Conservation (phyloP, 2,329 filamentous ascomycete species). For the Cladobotryum mycophilum region DNA sequence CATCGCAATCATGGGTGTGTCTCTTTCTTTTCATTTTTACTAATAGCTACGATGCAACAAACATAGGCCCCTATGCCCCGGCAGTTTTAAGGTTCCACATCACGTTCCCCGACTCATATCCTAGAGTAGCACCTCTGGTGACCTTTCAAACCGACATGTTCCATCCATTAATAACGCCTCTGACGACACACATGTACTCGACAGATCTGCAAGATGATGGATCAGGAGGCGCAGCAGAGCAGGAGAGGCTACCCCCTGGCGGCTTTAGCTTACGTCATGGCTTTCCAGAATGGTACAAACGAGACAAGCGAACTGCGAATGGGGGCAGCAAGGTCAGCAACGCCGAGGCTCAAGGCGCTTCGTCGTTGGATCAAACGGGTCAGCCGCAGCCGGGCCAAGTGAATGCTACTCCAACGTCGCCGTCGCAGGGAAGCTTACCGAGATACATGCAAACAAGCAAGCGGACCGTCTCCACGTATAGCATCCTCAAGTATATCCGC, state of each 20-base stretch:
- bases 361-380: conserved; percentile 19
- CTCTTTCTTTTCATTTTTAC: too few relatives aligned
- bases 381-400: conserved; percentile 15
- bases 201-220: conserved; percentile 69
- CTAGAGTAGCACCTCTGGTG: conserved; percentile 71
- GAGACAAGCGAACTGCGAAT: conserved; percentile 39
- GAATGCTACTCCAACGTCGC: conserved; percentile 26
- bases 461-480: conserved; percentile 50
- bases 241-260: conserved; percentile 77
- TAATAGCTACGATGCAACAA: too few relatives aligned
- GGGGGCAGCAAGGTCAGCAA: conserved; percentile 38
- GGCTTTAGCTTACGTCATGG: conserved; percentile 87
- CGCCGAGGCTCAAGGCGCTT: conserved; percentile 28
- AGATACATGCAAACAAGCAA: conserved; percentile 37
- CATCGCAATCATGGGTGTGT: too few relatives aligned
- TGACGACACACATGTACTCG: conserved; percentile 92
- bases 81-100: conserved; percentile 87
- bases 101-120: conserved; percentile 76
- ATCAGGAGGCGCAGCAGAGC: conserved; percentile 76
- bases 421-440: conserved; percentile 22
- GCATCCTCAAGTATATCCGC: conserved; percentile 73
- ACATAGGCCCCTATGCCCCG: conserved; percentile 75
- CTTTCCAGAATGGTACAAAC: conserved; percentile 84
- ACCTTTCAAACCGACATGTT: conserved; percentile 92
- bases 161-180: conserved; percentile 83